These are phyloP conservation scores for Neonectria neomacrospora DNA, from an alignment of 2,329 filamentous ascomycete genomes.

Conservation along the genomic window DNA sequence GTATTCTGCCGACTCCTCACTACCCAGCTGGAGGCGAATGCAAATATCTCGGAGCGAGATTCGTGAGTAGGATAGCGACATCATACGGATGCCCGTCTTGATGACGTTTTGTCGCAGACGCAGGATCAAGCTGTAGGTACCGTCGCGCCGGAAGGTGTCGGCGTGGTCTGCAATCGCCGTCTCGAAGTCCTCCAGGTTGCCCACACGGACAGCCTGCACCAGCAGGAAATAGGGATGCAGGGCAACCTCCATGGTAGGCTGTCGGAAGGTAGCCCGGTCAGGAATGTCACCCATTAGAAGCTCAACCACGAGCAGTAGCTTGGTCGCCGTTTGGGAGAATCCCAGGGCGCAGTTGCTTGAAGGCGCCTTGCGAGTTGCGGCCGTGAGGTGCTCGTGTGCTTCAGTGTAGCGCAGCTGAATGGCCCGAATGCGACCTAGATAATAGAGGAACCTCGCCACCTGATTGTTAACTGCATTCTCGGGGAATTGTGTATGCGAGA, in stretches of 20 bases:
- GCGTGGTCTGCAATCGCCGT: slow-evolving; percentile 84
- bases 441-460: slow-evolving; percentile 96
- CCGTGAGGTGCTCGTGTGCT: slow-evolving; percentile 92
- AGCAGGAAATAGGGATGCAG: slow-evolving; percentile 94
- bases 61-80: slow-evolving; percentile 96
- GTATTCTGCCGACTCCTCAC: slow-evolving; percentile 97
- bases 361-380: slow-evolving; percentile 94
- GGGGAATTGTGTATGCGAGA: slow-evolving; percentile 96
- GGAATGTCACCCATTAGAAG: slow-evolving; percentile 98
- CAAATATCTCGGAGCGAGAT: slow-evolving; percentile 98
- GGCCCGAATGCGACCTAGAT: slow-evolving; percentile 93
- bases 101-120: slow-evolving; percentile 98
- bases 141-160: slow-evolving; percentile 89
- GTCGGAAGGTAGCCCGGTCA: slow-evolving; percentile 92
- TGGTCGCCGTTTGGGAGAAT: slow-evolving; percentile 95
- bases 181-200: slow-evolving; percentile 93
- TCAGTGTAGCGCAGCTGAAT: slow-evolving; percentile 98
- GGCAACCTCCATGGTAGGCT: slow-evolving; percentile 85
- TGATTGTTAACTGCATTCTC: slow-evolving; percentile 96
- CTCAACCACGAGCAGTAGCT: slow-evolving; percentile 96
- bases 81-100: slow-evolving; percentile 99
- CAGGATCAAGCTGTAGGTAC: slow-evolving; percentile 94
- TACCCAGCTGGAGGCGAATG: slow-evolving; percentile 90
- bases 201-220: slow-evolving; percentile 95
- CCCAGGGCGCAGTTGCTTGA: slow-evolving; percentile 89